Evolutionary conservation across 208 protist species (phyloP).

Genomic region (Crithidia expoeki): DNA sequence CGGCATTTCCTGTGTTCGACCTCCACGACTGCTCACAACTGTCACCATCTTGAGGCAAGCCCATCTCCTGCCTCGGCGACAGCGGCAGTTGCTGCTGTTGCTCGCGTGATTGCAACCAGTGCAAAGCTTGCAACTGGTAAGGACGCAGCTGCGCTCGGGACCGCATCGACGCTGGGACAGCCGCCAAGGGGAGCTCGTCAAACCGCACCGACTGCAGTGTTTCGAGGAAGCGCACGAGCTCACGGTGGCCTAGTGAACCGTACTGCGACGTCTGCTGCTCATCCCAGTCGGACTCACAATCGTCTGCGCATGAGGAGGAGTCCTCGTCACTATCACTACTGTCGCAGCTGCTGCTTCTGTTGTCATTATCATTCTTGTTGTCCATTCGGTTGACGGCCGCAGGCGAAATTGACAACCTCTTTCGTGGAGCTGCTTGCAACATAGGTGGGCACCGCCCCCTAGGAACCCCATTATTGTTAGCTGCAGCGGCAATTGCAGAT

Average conservation of each 20-base stretch:
- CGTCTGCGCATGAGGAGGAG: constrained; percentile 19
- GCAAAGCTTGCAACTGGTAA: constrained; percentile 68
- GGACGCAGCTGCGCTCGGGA: constrained; percentile 42
- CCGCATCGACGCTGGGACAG: constrained; percentile 50
- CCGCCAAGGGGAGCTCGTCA: constrained; percentile 50
- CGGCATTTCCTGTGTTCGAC: not conserved
- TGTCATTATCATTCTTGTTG: not conserved
- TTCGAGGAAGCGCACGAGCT: constrained; percentile 58
- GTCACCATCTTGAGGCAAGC: not conserved
- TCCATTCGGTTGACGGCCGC: not conserved
- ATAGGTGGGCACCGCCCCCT: not conserved
- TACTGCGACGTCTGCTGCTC: constrained; percentile 10
- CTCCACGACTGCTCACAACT: not conserved
- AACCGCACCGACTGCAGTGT: constrained; percentile 44
- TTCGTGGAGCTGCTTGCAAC: not conserved
- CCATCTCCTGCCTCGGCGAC: not conserved
- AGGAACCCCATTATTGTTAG: not conserved
- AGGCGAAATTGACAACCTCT: constrained; percentile 12
- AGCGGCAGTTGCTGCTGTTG: constrained; percentile 8
- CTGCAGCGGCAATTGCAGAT: not conserved
- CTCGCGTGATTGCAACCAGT: constrained; percentile 61
- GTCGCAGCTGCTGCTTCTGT: not conserved
- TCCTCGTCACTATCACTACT: constrained; percentile 29
- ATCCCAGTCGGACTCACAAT: constrained; percentile 22
- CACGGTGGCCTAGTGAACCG: constrained; percentile 29